A percentile compares a stretch with the other conserved stretches of the same genome.
Evolutionary conservation across 345 rosid genomes (phyloP).

Genomic region (Alliaria petiolata): DNA sequence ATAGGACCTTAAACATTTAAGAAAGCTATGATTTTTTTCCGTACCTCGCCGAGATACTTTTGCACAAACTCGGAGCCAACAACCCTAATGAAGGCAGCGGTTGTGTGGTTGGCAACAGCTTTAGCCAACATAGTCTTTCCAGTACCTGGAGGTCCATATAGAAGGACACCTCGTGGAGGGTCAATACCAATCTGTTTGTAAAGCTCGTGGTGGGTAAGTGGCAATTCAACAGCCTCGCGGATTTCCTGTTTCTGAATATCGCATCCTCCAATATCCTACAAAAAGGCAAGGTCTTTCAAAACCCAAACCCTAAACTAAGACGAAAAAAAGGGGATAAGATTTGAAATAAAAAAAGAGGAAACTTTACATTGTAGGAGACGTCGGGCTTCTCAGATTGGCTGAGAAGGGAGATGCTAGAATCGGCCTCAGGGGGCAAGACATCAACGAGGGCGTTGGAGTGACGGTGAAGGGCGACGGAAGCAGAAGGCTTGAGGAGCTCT

Average conservation of each 20-base stretch:
- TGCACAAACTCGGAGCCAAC: constrained; percentile 99
- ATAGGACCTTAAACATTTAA: neutral
- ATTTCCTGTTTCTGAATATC: constrained; percentile 99
- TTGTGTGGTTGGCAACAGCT: constrained; percentile 97
- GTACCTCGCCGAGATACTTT: constrained; percentile 96
- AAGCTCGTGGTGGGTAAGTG: constrained; percentile 88
- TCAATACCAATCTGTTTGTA: constrained; percentile 98
- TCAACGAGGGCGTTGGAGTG: constrained; percentile 97
- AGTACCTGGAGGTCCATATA: constrained; percentile 98
- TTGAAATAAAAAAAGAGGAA: neutral
- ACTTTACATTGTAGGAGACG: constrained; percentile 74
- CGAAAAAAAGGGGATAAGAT: neutral
- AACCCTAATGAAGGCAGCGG: constrained; percentile 96
- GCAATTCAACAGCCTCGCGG: constrained; percentile 99
- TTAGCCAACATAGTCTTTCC: constrained; percentile 99
- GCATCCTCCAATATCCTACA: constrained; percentile 97
- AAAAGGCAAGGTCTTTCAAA: neutral
- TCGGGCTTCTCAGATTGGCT: constrained; percentile 99
- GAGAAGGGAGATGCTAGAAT: constrained; percentile 92
- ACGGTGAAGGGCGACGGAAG: constrained; percentile 97
- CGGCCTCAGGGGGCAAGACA: constrained; percentile 97
- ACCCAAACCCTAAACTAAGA: constrained; percentile 8
- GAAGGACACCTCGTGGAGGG: constrained; percentile 96
- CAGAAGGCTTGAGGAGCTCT: constrained; percentile 91
- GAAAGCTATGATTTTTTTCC: neutral